Base-by-base conservation (phyloP, 2,329 filamentous ascomycete species). In the Bertia moriformis region DNA sequence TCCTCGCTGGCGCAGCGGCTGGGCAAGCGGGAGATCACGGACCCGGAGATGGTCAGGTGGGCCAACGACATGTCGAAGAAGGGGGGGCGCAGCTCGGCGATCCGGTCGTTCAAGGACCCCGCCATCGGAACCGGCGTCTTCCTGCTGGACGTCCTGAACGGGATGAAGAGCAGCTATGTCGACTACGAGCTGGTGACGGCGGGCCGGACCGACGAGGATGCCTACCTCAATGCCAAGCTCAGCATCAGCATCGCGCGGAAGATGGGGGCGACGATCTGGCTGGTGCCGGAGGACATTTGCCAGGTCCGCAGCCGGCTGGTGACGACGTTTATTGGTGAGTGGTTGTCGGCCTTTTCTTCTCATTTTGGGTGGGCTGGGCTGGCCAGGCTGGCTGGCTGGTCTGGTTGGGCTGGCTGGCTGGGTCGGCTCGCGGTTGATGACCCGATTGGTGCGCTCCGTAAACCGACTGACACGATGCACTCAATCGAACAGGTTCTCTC, bases 211-310 rank as follows among this genome's bases (percentile, higher is more conserved):
- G 86, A 93, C 39, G 89, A 96, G 38, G 91, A 96, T 46, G 83
- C 85, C 13, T 96, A 98, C 57, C 67, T 91, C 59, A 98, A 98
- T 56, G 89, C 91, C 40, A 98, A 98, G 67, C 67, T 98, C 50
- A 91, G 87, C 53, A 98, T 98, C 66, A 93, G 84, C 61, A 98
- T 98, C 67, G 91, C 91, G 41, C 71, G 91, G 65, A 98, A 98
- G 75, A 82, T 98, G 71, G 91, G 91, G 13, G 91, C 91, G 12
- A 98, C 91, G 2, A 98, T 98, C 54, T 98, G 91, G 88, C 67
- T 98, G 48, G 89, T 98, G 41, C 91, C 91, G 1, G 91, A 98
- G 65, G 91, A 98, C 71, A 96, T 98, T 53, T 93, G 86, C 61
- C 83, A 91, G 55, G 84, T 96, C 44, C 76, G 91, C 55, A 86